Conservation (phyloP, 1,139 yeast species). For the Suhomyces terraborum region DNA sequence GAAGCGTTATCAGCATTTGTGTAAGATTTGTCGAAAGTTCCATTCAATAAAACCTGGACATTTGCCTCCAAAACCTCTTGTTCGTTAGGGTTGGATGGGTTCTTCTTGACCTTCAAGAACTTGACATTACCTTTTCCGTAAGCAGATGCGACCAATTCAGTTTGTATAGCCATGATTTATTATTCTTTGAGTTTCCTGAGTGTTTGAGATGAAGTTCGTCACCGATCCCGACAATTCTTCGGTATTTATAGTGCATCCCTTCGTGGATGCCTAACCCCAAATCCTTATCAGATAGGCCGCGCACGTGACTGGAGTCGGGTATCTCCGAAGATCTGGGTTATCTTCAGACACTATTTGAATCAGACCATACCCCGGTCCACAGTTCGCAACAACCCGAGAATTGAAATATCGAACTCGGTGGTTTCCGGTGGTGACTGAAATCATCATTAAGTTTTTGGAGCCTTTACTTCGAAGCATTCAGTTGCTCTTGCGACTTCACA, state of each 20-base stretch:
- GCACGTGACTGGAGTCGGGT: constrained; percentile 10
- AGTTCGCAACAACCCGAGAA: background rate
- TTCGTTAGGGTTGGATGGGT: constrained; percentile 63
- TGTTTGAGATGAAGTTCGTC: background rate
- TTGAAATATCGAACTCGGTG: background rate
- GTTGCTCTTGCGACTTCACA: too few species aligned
- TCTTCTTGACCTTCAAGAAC: constrained; percentile 82
- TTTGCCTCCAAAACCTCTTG: constrained; percentile 88
- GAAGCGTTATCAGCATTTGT: constrained; percentile 84
- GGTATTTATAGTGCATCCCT: constrained; percentile 7
- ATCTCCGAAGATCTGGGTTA: constrained; percentile 10
- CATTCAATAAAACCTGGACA: constrained; percentile 71
- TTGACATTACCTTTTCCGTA: constrained; percentile 94
- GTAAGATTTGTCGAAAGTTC: constrained; percentile 75
- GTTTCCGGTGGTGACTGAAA: constrained; percentile 2
- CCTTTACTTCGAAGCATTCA: too few species aligned
- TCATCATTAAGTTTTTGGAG: too few species aligned
- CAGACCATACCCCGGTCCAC: background rate
- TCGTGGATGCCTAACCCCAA: background rate
- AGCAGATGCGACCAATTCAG: constrained; percentile 48
- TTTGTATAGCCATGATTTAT: constrained; percentile 13
- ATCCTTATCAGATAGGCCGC: constrained; percentile 7
- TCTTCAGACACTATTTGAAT: background rate
- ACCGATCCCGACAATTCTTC: background rate
- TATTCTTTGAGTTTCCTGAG: background rate